Base-by-base conservation (phyloP, 1,139 yeast genomes). In the Pichia sp. region DNA sequence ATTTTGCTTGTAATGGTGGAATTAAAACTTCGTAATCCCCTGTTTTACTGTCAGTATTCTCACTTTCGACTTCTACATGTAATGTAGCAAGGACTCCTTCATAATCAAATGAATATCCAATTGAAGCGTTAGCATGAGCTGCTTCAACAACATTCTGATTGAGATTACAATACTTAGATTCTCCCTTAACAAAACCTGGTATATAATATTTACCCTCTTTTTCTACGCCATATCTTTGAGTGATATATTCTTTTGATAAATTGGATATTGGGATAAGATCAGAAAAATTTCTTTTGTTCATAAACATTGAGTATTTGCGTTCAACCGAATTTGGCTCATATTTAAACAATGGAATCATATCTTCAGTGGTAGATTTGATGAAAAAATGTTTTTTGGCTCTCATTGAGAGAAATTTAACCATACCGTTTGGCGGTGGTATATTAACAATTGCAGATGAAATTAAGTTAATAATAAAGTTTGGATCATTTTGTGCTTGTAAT, bases 391-490 rank as follows among this genome's bases (percentile, higher is more conserved):
- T 68, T 45, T 74, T 76, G 40, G 87, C 75, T 57, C 96, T 73
- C 55, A 72, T 77, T 50, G 80, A 59, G 43, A 77, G 64, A 54
- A 89, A 69, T 10, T 70, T 67, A 0, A 95, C 95, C 83, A 90
- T 83, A 16, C 82, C 80, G 60, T 80, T 78, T 1, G 97, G 96
- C 3, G 97, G 97, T 11, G 98, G 96, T 0, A 94, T 81, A 63
- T 90, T 90, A 37, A 84, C 80, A 49, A 90, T 87, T 3, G 97
- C 97, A 10, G 95, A 85, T 22, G 94, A 81, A 41, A 87, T 82
- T 31, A 92, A 78, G 61, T 90, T 92, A 61, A 87, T 76, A 62
- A 92, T 81, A 51, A 87, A 74, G 48, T 94, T 68, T 29, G 85
- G 82, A 63, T 90, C 97, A 29, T 67, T 59, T 55, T 80, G 81